These are phyloP conservation scores for barrel medic (Medicago truncatula) DNA, from an alignment of 306 rosid species.

Conservation along the genomic window MtrunA17r5.0-ANR NC_053047.1:7661001-7661500, in stretches of 20 bases:
- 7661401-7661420: not conserved
- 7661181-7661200: slow-evolving; percentile 52
- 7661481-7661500: not conserved
- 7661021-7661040: slow-evolving; percentile 62
- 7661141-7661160: not conserved
- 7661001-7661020: slow-evolving; percentile 63
- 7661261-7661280: slow-evolving; percentile 64
- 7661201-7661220: slow-evolving; percentile 88
- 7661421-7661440: not conserved
- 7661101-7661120: slow-evolving; percentile 25
- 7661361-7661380: not conserved
- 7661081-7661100: slow-evolving; percentile 78
- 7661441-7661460: not conserved
- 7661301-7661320: slow-evolving; percentile 69
- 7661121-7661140: slow-evolving; percentile 17
- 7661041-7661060: slow-evolving; percentile 57
- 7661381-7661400: not conserved
- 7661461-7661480: not conserved
- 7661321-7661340: slow-evolving; percentile 24
- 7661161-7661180: slow-evolving; percentile 27
- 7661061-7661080: slow-evolving; percentile 77
- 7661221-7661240: slow-evolving; percentile 92
- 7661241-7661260: slow-evolving; percentile 62
- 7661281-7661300: slow-evolving; percentile 85
- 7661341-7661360: slow-evolving; percentile 28